Evolutionary conservation across 176 grass and related monocot genomes (phyloP).

Genomic region (Avena atlantica): DNA sequence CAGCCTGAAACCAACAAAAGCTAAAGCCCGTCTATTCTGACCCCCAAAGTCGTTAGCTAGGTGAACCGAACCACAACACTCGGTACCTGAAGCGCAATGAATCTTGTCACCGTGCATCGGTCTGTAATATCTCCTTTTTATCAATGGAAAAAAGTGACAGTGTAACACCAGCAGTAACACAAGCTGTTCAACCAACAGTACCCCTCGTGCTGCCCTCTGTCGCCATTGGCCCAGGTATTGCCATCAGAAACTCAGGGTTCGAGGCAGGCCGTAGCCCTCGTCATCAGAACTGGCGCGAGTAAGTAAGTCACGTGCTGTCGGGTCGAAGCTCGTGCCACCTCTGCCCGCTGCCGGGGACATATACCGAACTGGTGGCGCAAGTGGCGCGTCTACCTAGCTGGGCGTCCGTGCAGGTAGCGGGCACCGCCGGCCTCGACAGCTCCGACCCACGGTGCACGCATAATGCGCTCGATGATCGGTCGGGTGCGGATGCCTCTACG

Average conservation of each 20-base stretch:
- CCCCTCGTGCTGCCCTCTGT: not conserved
- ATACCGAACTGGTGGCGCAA: not conserved
- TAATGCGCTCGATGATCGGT: slow-evolving; percentile 35
- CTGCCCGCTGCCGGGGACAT: slow-evolving; percentile 52
- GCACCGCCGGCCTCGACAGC: slow-evolving; percentile 33
- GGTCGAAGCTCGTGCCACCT: slow-evolving; percentile 34
- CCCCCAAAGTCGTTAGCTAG: not conserved
- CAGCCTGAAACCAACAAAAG: not conserved
- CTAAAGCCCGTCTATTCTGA: not conserved
- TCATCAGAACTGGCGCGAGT: not conserved
- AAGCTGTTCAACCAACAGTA: not conserved
- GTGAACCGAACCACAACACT: slow-evolving; percentile 22
- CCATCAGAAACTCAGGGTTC: not conserved
- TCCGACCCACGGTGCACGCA: slow-evolving; percentile 4
- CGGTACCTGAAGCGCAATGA: not conserved
- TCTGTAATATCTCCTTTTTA: not conserved
- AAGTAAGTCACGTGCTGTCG: slow-evolving; percentile 23
- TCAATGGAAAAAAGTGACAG: not conserved
- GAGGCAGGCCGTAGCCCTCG: not conserved
- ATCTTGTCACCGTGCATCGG: not conserved
- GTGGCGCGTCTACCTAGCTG: slow-evolving; percentile 43
- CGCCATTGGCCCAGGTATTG: not conserved
- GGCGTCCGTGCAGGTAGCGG: slow-evolving; percentile 8
- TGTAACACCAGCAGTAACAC: not conserved
- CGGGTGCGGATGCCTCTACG: slow-evolving; percentile 34